phyloP scores from a whole-genome alignment of 331 rosid genomes.

The Pyrus hybrid region DNA sequence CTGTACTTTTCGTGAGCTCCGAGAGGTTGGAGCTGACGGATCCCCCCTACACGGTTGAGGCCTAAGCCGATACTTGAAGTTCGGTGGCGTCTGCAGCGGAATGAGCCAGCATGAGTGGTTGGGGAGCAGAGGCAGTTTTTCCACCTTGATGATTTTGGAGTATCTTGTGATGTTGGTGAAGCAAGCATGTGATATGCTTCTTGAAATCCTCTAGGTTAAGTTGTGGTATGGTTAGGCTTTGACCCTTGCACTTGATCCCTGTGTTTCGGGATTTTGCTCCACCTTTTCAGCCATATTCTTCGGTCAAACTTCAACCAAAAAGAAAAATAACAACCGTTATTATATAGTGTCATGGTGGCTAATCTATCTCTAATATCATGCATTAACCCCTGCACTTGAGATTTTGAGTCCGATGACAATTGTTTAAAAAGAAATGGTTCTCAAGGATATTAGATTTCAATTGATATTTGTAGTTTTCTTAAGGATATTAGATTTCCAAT shows the following conservation, averaged over 20 bases:
- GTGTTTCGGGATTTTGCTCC: slow-evolving; percentile 10
- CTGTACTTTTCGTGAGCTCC: slow-evolving; percentile 15
- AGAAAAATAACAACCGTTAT: not conserved
- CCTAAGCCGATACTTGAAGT: slow-evolving; percentile 23
- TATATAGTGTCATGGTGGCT: too few relatives aligned
- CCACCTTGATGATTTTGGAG: slow-evolving; percentile 21
- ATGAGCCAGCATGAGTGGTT: slow-evolving; percentile 85
- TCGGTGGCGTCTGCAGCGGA: slow-evolving; percentile 65
- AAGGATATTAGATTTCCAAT: too few relatives aligned
- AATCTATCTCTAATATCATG: too few relatives aligned
- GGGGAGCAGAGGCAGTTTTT: slow-evolving; percentile 80
- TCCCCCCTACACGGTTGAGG: slow-evolving; percentile 23
- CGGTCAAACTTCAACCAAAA: not conserved
- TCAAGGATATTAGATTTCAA: not conserved
- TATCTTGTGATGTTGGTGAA: slow-evolving; percentile 25
- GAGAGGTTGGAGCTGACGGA: slow-evolving; percentile 29
- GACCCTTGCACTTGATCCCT: slow-evolving; percentile 8
- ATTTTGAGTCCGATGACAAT: too few relatives aligned
- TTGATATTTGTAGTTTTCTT: too few relatives aligned
- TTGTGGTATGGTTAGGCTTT: slow-evolving; percentile 18
- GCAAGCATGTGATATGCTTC: slow-evolving; percentile 24
- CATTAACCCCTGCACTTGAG: not conserved
- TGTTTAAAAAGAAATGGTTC: not conserved
- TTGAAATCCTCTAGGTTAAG: slow-evolving; percentile 23
- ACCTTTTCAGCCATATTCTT: slow-evolving; percentile 24